These are phyloP conservation scores for Xerocomellus chrysenteron DNA, from an alignment of 768 basidiomycete species.

Conservation along the genomic window DNA sequence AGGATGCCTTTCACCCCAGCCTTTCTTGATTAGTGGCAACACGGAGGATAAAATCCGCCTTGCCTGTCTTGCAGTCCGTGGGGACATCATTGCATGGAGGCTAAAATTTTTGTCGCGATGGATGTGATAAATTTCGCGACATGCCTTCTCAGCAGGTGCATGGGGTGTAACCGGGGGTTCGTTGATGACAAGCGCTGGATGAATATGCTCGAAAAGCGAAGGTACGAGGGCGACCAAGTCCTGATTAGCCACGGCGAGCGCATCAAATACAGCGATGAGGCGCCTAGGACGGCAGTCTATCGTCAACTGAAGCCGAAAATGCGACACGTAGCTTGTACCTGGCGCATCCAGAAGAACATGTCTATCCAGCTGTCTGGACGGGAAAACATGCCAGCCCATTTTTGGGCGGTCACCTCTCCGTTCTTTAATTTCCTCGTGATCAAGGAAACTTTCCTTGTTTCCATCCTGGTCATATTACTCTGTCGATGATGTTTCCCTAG, in stretches of 20 bases:
- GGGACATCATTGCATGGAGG: background rate
- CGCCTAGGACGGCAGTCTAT: background rate
- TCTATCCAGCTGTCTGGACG: conserved; percentile 5
- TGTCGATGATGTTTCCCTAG: background rate
- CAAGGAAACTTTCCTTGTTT: background rate
- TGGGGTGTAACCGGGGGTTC: background rate
- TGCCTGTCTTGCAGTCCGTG: conserved; percentile 1
- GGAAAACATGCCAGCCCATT: conserved; percentile 3
- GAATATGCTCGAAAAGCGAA: background rate
- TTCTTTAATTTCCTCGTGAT: background rate
- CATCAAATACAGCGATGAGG: conserved; percentile 1
- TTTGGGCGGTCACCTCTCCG: conserved; percentile 2
- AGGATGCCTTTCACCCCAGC: conserved; percentile 3
- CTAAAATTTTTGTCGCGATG: background rate
- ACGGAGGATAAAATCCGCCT: background rate
- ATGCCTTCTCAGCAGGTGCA: background rate
- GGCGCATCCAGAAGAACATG: background rate
- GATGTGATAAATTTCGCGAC: background rate
- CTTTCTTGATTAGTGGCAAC: conserved; percentile 3
- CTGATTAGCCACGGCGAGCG: background rate
- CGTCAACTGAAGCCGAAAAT: background rate
- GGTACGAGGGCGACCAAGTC: background rate
- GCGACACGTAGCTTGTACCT: background rate
- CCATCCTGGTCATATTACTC: background rate
- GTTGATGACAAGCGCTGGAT: conserved; percentile 4